phyloP scores from a whole-genome alignment of 441 rosid genomes.

The Adansonia madagascariensis region DNA sequence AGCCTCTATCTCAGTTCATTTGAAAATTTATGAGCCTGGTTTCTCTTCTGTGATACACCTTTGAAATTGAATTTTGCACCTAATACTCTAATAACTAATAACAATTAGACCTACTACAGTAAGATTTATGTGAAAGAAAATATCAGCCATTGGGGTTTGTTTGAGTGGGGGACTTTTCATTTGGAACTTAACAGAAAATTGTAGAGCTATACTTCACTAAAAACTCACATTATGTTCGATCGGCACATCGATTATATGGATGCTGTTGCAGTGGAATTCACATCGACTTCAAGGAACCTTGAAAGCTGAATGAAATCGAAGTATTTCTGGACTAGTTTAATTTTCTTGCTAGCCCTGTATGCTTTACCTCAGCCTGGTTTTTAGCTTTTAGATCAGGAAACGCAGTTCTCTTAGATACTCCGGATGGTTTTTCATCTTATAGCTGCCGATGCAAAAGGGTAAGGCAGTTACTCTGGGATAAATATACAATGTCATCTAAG shows the following conservation, averaged over 20 bases:
- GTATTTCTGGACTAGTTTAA: no score
- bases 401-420: no score
- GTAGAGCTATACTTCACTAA: no score
- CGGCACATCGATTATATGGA: conserved; percentile 42
- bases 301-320: no score
- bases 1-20: not conserved
- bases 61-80: not conserved
- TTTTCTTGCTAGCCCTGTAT: no score
- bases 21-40: not conserved
- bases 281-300: conserved; percentile 31
- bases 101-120: not conserved
- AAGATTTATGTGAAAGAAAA: no score
- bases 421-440: no score
- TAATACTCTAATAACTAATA: not conserved
- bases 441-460: not conserved
- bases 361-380: no score
- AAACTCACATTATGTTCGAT: not conserved
- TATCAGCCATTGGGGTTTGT: no score
- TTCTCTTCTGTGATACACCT: not conserved
- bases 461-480: not conserved
- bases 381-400: no score
- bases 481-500: not conserved
- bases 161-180: no score
- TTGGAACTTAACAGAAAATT: no score
- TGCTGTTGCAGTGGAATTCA: conserved; percentile 73